Evolutionary conservation across 345 rosid genomes (phyloP).

Genomic region (Populus ilicifolia): DNA sequence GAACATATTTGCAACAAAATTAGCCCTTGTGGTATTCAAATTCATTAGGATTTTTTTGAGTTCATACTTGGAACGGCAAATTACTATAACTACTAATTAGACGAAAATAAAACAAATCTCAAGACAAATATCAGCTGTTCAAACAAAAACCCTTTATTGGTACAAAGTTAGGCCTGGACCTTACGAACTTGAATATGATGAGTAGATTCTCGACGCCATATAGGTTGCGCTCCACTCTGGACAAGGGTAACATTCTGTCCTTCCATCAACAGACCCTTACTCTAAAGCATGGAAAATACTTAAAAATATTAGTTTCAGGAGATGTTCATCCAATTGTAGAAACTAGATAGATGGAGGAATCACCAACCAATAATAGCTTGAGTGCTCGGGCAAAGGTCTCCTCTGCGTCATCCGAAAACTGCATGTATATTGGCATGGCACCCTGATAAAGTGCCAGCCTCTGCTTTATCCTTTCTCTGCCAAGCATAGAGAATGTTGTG

Average conservation of each 20-base stretch:
- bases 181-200: slow-evolving; percentile 92
- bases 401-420: slow-evolving; percentile 79
- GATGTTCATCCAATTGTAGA: background rate
- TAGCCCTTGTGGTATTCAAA: background rate
- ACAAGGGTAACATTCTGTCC: slow-evolving; percentile 82
- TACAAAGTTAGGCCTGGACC: slow-evolving; percentile 50
- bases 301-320: background rate
- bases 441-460: slow-evolving; percentile 88
- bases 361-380: slow-evolving; percentile 57
- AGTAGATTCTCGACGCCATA: slow-evolving; percentile 90
- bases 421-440: slow-evolving; percentile 75
- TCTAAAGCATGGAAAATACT: slow-evolving; percentile 37
- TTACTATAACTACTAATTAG: background rate
- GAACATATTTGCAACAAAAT: background rate
- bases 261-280: slow-evolving; percentile 54
- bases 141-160: slow-evolving; percentile 7
- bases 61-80: background rate
- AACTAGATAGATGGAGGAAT: background rate
- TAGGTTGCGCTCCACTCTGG: slow-evolving; percentile 92
- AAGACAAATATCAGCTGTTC: slow-evolving; percentile 2
- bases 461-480: slow-evolving; percentile 87
- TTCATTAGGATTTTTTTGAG: background rate
- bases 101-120: background rate
- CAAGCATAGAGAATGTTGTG: slow-evolving; percentile 12
- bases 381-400: slow-evolving; percentile 83